Conservation (phyloP, 1,284 basidiomycete species). For the Cutaneotrichosporon sp. region DNA sequence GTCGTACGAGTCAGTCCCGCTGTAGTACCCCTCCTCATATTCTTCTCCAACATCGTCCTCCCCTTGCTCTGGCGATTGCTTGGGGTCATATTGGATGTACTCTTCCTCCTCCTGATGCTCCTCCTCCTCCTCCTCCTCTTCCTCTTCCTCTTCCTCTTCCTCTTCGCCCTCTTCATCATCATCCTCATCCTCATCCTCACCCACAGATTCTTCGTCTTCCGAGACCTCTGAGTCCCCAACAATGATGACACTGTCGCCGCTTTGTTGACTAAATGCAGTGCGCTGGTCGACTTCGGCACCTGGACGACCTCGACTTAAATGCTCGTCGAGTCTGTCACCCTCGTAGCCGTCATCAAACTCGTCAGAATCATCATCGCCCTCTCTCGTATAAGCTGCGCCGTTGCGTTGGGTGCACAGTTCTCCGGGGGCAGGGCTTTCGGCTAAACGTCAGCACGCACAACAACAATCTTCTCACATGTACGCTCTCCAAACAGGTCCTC, state of each 20-base stretch:
- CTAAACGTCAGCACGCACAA: neutral
- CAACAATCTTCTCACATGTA: too few species aligned
- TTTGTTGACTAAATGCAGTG: too few species aligned
- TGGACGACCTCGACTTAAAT: too few species aligned
- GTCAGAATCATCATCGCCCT: too few species aligned
- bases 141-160: neutral
- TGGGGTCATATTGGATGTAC: too few species aligned
- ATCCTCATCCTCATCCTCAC: conserved; percentile 7
- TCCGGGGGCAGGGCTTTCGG: too few species aligned
- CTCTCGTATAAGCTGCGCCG: neutral
- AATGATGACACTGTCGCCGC: conserved; percentile 1
- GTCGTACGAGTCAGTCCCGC: neutral
- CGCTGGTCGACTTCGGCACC: too few species aligned
- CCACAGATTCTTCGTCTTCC: too few species aligned
- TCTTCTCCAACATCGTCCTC: conserved; percentile 1
- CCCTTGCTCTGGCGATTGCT: too few species aligned
- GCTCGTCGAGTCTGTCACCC: too few species aligned
- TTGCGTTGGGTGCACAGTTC: too few species aligned
- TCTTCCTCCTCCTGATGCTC: conserved; percentile 6
- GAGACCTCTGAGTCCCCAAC: conserved; percentile 7
- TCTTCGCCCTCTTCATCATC: conserved; percentile 1
- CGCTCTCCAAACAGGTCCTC: neutral
- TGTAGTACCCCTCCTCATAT: neutral
- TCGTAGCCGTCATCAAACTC: neutral
- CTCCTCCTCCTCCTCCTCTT: neutral